Percentiles rank a stretch among this genome's conserved stretches.
Evolutionary conservation across 805 yeast species (phyloP).

Genomic region (Candida nanaspora): DNA sequence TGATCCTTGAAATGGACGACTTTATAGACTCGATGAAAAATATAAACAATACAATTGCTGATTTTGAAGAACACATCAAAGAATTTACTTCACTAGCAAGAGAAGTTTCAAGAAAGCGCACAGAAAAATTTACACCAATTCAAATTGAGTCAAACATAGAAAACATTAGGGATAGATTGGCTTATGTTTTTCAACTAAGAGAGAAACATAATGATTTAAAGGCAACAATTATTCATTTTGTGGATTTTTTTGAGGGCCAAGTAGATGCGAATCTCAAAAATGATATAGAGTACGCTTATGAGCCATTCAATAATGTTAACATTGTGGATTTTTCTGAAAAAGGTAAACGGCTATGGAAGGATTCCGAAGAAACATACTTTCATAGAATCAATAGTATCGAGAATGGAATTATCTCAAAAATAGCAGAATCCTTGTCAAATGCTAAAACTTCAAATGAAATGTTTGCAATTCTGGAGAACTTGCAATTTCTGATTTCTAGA

Average conservation of each 20-base stretch:
- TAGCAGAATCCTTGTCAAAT: constrained; percentile 31
- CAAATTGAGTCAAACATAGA: constrained; percentile 43
- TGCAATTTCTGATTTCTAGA: constrained; percentile 40
- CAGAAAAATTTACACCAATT: constrained; percentile 62
- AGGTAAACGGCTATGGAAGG: constrained; percentile 33
- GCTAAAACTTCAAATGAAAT: constrained; percentile 40
- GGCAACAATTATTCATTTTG: constrained; percentile 6
- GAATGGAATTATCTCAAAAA: constrained; percentile 30
- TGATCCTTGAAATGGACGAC: constrained; percentile 33
- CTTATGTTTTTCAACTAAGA: constrained; percentile 39
- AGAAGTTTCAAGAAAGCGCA: constrained; percentile 66
- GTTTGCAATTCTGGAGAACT: constrained; percentile 43
- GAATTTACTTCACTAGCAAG: constrained; percentile 62
- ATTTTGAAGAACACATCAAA: constrained; percentile 56
- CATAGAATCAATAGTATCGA: constrained; percentile 40
- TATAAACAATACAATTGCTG: constrained; percentile 28
- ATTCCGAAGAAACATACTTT: constrained; percentile 34
- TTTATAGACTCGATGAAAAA: constrained; percentile 29
- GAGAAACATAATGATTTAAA: constrained; percentile 44
- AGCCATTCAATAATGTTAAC: constrained; percentile 29
- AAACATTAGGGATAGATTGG: constrained; percentile 35
- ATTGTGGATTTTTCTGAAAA: constrained; percentile 30
- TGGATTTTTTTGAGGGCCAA: constrained; percentile 1
- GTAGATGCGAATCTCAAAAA: constrained; percentile 12
- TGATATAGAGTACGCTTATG: constrained; percentile 35